Evolutionary conservation across 2,329 filamentous ascomycete genomes (phyloP), one percentile per base, ranked within the genome.

Genomic region (Pseudogymnoascus sp.): DNA sequence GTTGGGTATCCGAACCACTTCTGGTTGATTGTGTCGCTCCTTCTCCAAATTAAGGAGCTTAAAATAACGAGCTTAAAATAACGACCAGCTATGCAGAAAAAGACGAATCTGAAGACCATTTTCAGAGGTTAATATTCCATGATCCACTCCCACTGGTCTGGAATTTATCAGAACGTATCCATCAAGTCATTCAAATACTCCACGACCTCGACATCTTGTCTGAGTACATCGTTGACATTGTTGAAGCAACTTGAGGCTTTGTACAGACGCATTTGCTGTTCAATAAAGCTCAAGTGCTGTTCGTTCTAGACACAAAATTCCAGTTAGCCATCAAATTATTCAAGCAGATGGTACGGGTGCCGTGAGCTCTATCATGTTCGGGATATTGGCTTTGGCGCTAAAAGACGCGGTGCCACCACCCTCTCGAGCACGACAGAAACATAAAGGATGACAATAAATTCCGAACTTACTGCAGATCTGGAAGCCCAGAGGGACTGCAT

Each of bases 101-200:
- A 34, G n/a, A 56, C 25, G 7, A 18, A 18, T 56, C 4, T 21
- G 28, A 18, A 56, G n/a, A 5, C 49, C 25, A 18, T 34, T 7
- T 34, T 8, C 49, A 14, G 9, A 56, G n/a, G 5, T 5, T 18
- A 34, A 31, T 18, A 16, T 14, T 12, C 25, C 25, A 31, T 8
- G 6, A 28, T 16, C 9, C 8, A 18, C 9, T 23, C 42, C 12
- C 6, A 5, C 49, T 34, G n/a, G 28, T 34, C 46, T 53, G 56
- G 21, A 25, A 14, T 3, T 6, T 60, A 28, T 40, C 59, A 25
- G 59, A 72, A 72, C 23, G 56, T 53, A 67, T 73, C 72, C 42
- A 72, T 67, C 60, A 74, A 66, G 63, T 72, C 71, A 67, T 74
- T 74, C 64, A 74, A 43, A 61, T 69, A 73, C 65, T 74, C 72